A percentile compares a stretch with the other conserved stretches of the same genome.
Conservation (phyloP, 306 rosid genomes). For the Begonia masoniana region DNA sequence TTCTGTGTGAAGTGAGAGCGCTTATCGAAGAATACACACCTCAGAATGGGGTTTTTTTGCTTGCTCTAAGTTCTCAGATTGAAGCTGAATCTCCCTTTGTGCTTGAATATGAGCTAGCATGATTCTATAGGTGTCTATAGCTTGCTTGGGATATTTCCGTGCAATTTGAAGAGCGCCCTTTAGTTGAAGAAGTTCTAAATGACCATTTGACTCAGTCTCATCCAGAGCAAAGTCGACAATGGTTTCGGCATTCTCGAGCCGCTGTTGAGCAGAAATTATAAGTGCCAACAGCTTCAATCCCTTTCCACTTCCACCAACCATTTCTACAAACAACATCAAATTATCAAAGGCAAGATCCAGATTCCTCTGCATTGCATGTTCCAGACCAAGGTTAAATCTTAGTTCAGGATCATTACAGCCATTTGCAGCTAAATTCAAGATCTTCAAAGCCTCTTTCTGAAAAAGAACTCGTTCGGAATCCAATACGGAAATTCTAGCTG, state of each 20-base stretch:
- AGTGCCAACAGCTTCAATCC: slow-evolving; percentile 77
- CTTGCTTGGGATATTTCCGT: slow-evolving; percentile 74
- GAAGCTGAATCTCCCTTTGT: slow-evolving; percentile 34
- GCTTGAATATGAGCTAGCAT: slow-evolving; percentile 68
- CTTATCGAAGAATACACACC: slow-evolving; percentile 20
- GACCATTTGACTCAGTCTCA: slow-evolving; percentile 51
- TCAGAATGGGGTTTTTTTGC: slow-evolving; percentile 23
- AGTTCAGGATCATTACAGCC: slow-evolving; percentile 42
- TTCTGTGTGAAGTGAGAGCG: too few relatives aligned
- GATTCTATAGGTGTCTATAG: slow-evolving; percentile 80
- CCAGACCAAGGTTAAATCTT: slow-evolving; percentile 46
- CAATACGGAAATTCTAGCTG: slow-evolving; percentile 56
- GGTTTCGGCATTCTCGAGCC: slow-evolving; percentile 64
- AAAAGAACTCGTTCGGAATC: slow-evolving; percentile 59
- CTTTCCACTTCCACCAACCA: slow-evolving; percentile 41
- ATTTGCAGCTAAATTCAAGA: slow-evolving; percentile 33
- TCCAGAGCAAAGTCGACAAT: slow-evolving; percentile 75
- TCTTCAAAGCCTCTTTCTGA: slow-evolving; percentile 57
- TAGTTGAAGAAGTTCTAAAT: slow-evolving; percentile 64
- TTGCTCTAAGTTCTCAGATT: slow-evolving; percentile 24
- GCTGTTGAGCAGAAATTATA: slow-evolving; percentile 64
- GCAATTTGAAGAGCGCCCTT: slow-evolving; percentile 78
- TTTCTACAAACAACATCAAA: slow-evolving; percentile 45
- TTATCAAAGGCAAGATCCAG: slow-evolving; percentile 47
- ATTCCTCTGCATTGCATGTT: slow-evolving; percentile 81